phyloP scores from a whole-genome alignment of 129 eudicot species.

The Deinandra increscens region DNA sequence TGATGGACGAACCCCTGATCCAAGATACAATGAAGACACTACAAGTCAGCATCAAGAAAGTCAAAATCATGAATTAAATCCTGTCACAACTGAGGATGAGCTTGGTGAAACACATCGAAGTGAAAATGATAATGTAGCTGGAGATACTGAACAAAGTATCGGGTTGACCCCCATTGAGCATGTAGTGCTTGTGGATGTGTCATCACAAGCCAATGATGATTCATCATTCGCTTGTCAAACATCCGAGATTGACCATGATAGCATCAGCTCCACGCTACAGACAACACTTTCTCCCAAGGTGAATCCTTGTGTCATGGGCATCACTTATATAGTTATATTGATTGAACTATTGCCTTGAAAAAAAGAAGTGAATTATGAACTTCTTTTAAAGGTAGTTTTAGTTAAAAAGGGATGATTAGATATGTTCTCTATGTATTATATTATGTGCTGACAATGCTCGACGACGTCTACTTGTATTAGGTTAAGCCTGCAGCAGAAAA shows the following conservation, averaged over 20 bases:
- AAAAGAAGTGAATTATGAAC: background rate
- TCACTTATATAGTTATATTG: background rate
- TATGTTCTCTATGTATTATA: slow-evolving; percentile 4
- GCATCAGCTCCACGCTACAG: slow-evolving; percentile 28
- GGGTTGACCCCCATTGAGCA: slow-evolving; percentile 25
- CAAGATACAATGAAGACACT: slow-evolving; percentile 32
- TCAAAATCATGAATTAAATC: slow-evolving; percentile 27
- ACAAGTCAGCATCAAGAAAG: slow-evolving; percentile 29
- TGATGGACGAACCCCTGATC: slow-evolving; percentile 31
- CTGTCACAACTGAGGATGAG: slow-evolving; percentile 34
- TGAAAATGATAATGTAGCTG: slow-evolving; percentile 27
- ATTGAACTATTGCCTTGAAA: background rate
- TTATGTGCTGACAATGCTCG: slow-evolving; percentile 15
- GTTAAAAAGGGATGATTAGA: background rate
- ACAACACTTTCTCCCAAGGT: slow-evolving; percentile 46
- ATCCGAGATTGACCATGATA: slow-evolving; percentile 34
- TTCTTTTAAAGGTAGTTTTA: background rate
- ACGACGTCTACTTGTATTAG: slow-evolving; percentile 27
- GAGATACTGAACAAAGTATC: slow-evolving; percentile 26
- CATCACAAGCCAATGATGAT: slow-evolving; percentile 28
- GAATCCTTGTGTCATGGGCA: slow-evolving; percentile 5
- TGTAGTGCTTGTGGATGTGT: slow-evolving; percentile 26
- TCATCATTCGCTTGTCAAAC: slow-evolving; percentile 23
- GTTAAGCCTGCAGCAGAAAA: slow-evolving; percentile 36
- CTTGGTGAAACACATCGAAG: slow-evolving; percentile 30